phyloP scores from a whole-genome alignment of 2,329 filamentous ascomycete genomes.

The Pleurostoma richardsiae region DNA sequence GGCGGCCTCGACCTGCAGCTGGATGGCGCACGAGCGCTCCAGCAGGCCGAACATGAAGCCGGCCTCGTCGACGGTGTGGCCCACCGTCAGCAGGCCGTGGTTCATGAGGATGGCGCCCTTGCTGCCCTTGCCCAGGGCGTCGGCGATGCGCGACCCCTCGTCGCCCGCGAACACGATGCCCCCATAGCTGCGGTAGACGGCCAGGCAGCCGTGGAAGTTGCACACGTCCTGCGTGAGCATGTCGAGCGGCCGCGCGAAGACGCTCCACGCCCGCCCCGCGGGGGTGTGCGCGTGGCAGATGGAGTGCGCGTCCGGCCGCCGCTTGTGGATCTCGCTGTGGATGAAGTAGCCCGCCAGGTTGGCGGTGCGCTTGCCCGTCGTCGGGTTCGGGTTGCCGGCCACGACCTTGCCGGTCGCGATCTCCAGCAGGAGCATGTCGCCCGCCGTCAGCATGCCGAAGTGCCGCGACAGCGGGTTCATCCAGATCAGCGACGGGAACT shows the following conservation, averaged over 20 bases:
- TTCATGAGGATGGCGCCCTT: constrained; percentile 64
- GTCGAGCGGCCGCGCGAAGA: constrained; percentile 59
- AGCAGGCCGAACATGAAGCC: constrained; percentile 65
- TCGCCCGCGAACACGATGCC: constrained; percentile 53
- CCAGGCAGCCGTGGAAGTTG: constrained; percentile 57
- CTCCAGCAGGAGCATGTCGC: constrained; percentile 64
- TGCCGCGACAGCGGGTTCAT: constrained; percentile 64
- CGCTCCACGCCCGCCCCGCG: constrained; percentile 62
- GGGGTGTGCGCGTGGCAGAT: constrained; percentile 66
- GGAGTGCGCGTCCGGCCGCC: constrained; percentile 58
- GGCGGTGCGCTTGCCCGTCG: constrained; percentile 32
- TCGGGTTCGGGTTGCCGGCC: constrained; percentile 52
- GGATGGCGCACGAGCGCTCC: constrained; percentile 64
- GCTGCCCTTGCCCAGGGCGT: constrained; percentile 50
- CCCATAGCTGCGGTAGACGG: constrained; percentile 55
- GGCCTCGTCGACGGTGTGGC: constrained; percentile 68
- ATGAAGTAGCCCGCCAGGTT: constrained; percentile 69
- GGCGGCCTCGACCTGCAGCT: constrained; percentile 65
- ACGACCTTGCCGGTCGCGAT: constrained; percentile 52
- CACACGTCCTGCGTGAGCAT: constrained; percentile 68
- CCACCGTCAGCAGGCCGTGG: constrained; percentile 68
- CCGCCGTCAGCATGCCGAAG: constrained; percentile 61
- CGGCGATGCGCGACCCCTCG: constrained; percentile 61
- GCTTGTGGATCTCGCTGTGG: constrained; percentile 63
- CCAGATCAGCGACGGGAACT: constrained; percentile 59